Percentiles rank a stretch among this genome's conserved stretches.
Evolutionary conservation across 169 alveolate species (phyloP).

Genomic region (Plasmodium malariae): DNA sequence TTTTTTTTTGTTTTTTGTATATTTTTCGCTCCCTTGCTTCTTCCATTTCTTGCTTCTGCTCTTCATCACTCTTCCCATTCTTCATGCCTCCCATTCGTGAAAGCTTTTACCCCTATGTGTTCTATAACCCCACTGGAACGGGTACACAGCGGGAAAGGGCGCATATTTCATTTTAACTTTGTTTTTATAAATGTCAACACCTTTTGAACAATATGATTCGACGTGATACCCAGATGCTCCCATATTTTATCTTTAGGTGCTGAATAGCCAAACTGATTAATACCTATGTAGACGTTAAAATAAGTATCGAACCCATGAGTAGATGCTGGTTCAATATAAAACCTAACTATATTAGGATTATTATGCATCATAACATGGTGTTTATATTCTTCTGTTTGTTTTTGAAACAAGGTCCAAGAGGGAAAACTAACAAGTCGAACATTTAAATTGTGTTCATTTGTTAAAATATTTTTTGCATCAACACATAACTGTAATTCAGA

Average conservation of each 20-base stretch:
- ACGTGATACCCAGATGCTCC: constrained; percentile 74
- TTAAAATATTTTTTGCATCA: constrained; percentile 80
- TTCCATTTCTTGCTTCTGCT: too few species aligned
- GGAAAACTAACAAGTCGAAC: constrained; percentile 88
- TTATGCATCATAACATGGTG: constrained; percentile 70
- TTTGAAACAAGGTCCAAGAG: constrained; percentile 85
- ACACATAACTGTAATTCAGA: constrained; percentile 83
- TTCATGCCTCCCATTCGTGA: too few species aligned
- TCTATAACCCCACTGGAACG: too few species aligned
- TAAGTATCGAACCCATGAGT: constrained; percentile 77
- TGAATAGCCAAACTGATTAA: constrained; percentile 76
- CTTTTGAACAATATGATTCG: constrained; percentile 45
- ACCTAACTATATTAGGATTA: constrained; percentile 26
- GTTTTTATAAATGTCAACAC: constrained; percentile 33
- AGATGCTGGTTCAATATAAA: constrained; percentile 78
- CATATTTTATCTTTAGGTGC: constrained; percentile 77
- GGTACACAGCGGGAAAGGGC: too few species aligned
- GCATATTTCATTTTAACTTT: background rate
- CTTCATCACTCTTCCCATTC: too few species aligned
- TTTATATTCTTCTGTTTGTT: constrained; percentile 80
- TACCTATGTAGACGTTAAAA: constrained; percentile 70
- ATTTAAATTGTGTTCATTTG: constrained; percentile 65
- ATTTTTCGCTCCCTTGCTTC: too few species aligned
- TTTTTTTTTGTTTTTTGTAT: too few species aligned
- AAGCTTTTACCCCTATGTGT: too few species aligned